Evolutionary conservation across 129 eudicot genomes (phyloP), one percentile per base, ranked within the genome.

Genomic region (Centaurea solstitialis): DNA sequence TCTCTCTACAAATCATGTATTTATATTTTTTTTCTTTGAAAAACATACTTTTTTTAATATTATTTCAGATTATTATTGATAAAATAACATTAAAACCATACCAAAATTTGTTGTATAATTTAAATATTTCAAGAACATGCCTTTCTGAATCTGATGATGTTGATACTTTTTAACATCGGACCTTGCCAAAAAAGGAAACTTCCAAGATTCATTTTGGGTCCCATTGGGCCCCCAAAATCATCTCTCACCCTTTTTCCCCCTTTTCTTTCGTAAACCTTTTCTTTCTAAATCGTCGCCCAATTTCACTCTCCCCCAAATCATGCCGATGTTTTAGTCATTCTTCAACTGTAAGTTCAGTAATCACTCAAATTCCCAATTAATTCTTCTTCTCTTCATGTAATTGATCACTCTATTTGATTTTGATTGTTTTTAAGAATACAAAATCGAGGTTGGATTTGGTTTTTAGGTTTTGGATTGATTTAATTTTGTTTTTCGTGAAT

Each of bases 341-440:
- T 68, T 78, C 82, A 47, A 78, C 82, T 78, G 75, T 78, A 68
- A 68, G 75, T 68, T 37, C 75, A 59, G 7, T 78, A 24, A 23
- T 65, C 13, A 78, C 45, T 67, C 9, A 64, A 38, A 59, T 22
- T 41, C 23, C 73, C 41, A 0, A 77, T 77, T 24, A 26, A 23
- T 21, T 23, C n/a, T 66, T 59, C n/a, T 50, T 5, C 2, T 70
- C 15, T 70, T 33, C 26, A 70, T 35, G 50, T 65, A 64, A 39
- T 39, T 2, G 73, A 66, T 77, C n/a, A 9, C 40, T 2, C 10
- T 33, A 9, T 77, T 77, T 41, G 74, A 68, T 78, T 78, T 18
- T 18, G 12, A n/a, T 18, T 1, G 59, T 21, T 1, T 68, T 78
- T 18, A 12, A 76, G 4, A 43, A 43, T 3, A 43, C 10, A 10